phyloP scores from a whole-genome alignment of 148 eudicot species.

The Talinum fruticosum region DNA sequence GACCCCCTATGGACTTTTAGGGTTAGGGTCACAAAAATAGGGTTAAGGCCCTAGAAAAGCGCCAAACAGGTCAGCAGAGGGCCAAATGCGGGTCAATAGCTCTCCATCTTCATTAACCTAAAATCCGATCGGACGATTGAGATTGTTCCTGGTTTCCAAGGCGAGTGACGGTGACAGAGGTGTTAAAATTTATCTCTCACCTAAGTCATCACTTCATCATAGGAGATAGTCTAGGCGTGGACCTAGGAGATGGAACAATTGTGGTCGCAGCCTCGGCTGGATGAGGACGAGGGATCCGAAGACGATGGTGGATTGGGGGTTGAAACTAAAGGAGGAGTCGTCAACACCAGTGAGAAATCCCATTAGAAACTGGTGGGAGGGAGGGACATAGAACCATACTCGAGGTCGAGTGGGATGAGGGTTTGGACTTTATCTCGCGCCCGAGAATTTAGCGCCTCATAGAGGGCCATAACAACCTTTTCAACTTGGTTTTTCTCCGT shows the following conservation, averaged over 20 bases:
- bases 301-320: slow-evolving; percentile 41
- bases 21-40: too few species aligned
- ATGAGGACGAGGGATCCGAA: slow-evolving; percentile 48
- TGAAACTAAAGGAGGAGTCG: slow-evolving; percentile 30
- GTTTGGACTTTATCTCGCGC: slow-evolving; percentile 46
- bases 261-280: slow-evolving; percentile 58
- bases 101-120: too few species aligned
- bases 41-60: too few species aligned
- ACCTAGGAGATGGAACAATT: slow-evolving; percentile 56
- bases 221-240: slow-evolving; percentile 62
- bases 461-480: slow-evolving; percentile 49
- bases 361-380: slow-evolving; percentile 65
- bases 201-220: slow-evolving; percentile 65
- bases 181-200: slow-evolving; percentile 66
- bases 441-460: slow-evolving; percentile 55
- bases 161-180: slow-evolving; percentile 69
- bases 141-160: slow-evolving; percentile 22
- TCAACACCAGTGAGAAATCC: slow-evolving; percentile 52
- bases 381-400: slow-evolving; percentile 86
- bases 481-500: slow-evolving; percentile 20
- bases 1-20: too few species aligned
- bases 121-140: slow-evolving; percentile 25
- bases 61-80: too few species aligned
- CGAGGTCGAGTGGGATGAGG: slow-evolving; percentile 57
- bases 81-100: too few species aligned